Conservation (phyloP, 805 yeast species). For the Cyberlindnera misumaiensis region DNA sequence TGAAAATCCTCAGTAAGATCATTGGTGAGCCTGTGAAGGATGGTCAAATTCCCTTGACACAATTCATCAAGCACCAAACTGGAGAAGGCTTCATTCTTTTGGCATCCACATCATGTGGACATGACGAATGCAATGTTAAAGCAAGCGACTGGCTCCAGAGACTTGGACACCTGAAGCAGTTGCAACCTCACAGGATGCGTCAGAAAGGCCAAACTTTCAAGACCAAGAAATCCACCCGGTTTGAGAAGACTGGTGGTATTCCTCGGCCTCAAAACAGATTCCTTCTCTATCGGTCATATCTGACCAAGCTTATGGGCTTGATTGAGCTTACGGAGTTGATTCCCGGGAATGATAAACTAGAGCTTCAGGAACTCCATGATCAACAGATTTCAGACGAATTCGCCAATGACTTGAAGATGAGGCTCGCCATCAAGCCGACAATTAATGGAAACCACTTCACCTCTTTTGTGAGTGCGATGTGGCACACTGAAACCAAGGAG, state of each 20-base stretch:
- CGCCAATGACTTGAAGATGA: no score
- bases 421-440: no score
- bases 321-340: background rate
- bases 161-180: background rate
- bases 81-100: background rate
- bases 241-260: background rate
- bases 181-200: background rate
- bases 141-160: background rate
- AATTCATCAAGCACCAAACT: background rate
- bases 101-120: background rate
- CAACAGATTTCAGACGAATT: no score
- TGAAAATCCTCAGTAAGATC: background rate
- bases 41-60: background rate
- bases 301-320: background rate
- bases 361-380: no score
- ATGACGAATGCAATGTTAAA: background rate
- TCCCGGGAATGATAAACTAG: background rate
- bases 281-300: background rate
- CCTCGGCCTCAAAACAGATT: background rate
- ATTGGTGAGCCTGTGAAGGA: no score
- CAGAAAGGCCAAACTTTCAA: background rate
- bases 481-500: no score
- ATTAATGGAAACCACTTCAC: no score
- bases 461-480: no score
- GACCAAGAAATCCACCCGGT: background rate